Percentiles rank a stretch among this genome's conserved stretches.
Conservation (phyloP, 768 basidiomycete species). For the Amanita thiersii region DNA sequence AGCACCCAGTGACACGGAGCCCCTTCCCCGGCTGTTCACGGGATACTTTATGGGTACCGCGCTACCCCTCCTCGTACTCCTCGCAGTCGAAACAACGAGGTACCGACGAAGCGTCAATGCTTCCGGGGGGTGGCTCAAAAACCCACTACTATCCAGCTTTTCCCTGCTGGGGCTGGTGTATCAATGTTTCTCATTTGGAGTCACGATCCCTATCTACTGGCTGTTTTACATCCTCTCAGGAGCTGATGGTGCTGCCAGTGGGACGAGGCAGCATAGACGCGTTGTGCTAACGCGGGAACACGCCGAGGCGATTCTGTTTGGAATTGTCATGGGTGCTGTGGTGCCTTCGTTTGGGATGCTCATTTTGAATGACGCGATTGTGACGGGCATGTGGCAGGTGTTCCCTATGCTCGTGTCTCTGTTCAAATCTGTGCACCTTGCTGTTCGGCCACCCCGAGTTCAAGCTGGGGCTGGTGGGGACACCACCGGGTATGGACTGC, state of each 20-base stretch:
- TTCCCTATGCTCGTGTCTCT: constrained; percentile 41
- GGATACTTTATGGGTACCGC: constrained; percentile 28
- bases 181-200: constrained; percentile 35
- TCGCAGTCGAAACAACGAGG: constrained; percentile 36
- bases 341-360: constrained; percentile 43
- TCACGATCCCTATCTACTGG: constrained; percentile 40
- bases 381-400: constrained; percentile 48
- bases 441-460: constrained; percentile 29
- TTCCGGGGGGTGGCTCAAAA: constrained; percentile 12
- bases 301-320: constrained; percentile 46
- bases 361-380: constrained; percentile 26
- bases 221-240: constrained; percentile 34
- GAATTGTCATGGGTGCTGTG: constrained; percentile 31
- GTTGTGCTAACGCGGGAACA: constrained; percentile 32
- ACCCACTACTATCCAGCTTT: constrained; percentile 27
- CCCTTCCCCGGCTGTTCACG: constrained; percentile 21
- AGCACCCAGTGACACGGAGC: constrained; percentile 15
- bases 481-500: not conserved
- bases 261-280: constrained; percentile 11
- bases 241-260: constrained; percentile 16
- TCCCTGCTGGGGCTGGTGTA: constrained; percentile 21
- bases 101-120: constrained; percentile 10
- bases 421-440: constrained; percentile 29
- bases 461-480: constrained; percentile 28
- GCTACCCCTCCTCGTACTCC: constrained; percentile 30